A percentile compares a stretch with the other conserved stretches of the same genome.
phyloP scores from a whole-genome alignment of 345 rosid species.

The Salix dunnii region DNA sequence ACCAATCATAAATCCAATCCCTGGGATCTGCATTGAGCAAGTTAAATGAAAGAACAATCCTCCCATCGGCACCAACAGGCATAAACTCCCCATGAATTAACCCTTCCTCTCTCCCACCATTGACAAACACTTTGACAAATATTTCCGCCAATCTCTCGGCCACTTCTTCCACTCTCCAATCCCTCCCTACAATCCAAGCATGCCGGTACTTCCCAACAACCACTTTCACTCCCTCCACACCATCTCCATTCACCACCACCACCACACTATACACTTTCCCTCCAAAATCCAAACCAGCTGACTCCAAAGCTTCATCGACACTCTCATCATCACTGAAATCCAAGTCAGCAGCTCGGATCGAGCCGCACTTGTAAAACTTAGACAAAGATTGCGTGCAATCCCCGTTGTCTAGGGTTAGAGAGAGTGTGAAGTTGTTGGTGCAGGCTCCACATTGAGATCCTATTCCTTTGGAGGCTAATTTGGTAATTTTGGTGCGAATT shows the following conservation, averaged over 20 bases:
- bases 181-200: conserved; percentile 71
- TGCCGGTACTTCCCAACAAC: conserved; percentile 86
- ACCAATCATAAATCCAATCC: conserved; percentile 92
- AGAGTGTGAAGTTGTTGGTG: conserved; percentile 44
- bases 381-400: not conserved
- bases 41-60: conserved; percentile 76
- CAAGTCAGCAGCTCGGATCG: conserved; percentile 34
- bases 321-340: conserved; percentile 37
- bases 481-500: conserved; percentile 40
- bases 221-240: conserved; percentile 38
- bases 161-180: conserved; percentile 35
- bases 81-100: conserved; percentile 74
- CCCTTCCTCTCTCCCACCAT: conserved; percentile 78
- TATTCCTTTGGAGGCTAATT: conserved; percentile 29
- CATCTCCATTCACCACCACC: conserved; percentile 43
- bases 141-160: conserved; percentile 58
- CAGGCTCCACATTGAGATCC: conserved; percentile 55
- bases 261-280: conserved; percentile 50
- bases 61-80: conserved; percentile 97
- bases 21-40: conserved; percentile 77
- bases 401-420: conserved; percentile 41
- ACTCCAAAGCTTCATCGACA: conserved; percentile 57
- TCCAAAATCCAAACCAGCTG: conserved; percentile 39
- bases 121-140: conserved; percentile 67
- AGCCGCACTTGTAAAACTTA: conserved; percentile 50